Percentiles rank a stretch among this genome's conserved stretches.
These are phyloP conservation scores for Neonectria sp. DNA, from an alignment of 2,329 filamentous ascomycete species.

Conservation along the genomic window DNA sequence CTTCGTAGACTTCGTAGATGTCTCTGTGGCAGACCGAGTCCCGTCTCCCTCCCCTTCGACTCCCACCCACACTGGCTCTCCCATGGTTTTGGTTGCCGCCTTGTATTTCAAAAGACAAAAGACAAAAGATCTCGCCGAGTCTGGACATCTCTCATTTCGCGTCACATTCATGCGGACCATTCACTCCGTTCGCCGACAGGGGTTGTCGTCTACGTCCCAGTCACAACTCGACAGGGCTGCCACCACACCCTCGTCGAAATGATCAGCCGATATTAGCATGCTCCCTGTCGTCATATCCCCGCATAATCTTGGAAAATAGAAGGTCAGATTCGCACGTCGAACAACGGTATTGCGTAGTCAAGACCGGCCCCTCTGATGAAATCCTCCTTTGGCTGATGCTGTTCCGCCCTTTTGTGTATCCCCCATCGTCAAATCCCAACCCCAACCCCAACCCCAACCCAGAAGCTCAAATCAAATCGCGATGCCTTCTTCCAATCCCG, in stretches of 20 bases:
- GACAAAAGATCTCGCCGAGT: background rate
- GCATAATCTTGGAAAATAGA: slow-evolving; percentile 32
- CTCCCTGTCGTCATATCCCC: slow-evolving; percentile 46
- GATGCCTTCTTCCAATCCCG: slow-evolving; percentile 24
- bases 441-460: slow-evolving; percentile 4
- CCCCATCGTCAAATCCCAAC: slow-evolving; percentile 17
- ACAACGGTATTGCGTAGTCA: slow-evolving; percentile 6
- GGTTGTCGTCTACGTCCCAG: too few relatives aligned
- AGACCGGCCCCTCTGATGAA: slow-evolving; percentile 29
- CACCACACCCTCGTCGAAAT: background rate
- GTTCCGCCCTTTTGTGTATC: slow-evolving; percentile 12
- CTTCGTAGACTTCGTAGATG: background rate
- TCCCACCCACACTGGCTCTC: background rate
- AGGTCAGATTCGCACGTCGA: slow-evolving; percentile 35
- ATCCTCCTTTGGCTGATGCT: slow-evolving; percentile 11
- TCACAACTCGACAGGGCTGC: background rate
- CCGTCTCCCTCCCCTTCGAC: too few relatives aligned
- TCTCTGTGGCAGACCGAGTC: background rate
- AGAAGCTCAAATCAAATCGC: background rate
- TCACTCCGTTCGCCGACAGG: background rate
- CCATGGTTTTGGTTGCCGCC: background rate
- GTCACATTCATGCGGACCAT: slow-evolving; percentile 1
- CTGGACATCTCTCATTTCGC: background rate
- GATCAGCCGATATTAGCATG: background rate
- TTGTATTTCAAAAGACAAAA: background rate